A percentile compares a stretch with the other conserved stretches of the same genome.
Evolutionary conservation across 371 early-diverging fungal species (phyloP).

Genomic region (Chytridium lagenaria): DNA sequence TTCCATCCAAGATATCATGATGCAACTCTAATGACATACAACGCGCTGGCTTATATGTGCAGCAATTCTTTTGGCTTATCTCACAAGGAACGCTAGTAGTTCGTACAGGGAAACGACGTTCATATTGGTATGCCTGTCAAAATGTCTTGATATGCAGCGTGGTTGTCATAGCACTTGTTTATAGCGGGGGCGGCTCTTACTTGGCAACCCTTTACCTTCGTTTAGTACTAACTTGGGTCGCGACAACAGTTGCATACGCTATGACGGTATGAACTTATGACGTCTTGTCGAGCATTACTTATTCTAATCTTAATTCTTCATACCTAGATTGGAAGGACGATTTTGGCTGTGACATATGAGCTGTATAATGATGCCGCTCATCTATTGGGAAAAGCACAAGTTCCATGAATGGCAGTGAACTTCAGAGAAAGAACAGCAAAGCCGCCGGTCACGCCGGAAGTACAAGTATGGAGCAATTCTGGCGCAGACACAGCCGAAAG

Average conservation of each 20-base stretch:
- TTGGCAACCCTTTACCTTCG: constrained; percentile 3
- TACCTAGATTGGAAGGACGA: neutral
- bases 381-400: no score
- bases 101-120: constrained; percentile 12
- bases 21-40: constrained; percentile 8
- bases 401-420: neutral
- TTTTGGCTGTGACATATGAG: neutral
- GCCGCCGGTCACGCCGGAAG: no score
- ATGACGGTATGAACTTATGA: constrained; percentile 1
- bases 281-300: neutral
- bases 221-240: neutral
- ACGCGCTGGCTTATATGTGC: neutral
- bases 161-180: constrained; percentile 8
- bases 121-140: constrained; percentile 13
- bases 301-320: neutral
- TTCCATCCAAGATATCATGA: neutral
- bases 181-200: neutral
- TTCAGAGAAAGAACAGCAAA: neutral
- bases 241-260: neutral
- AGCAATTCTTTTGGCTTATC: constrained; percentile 6
- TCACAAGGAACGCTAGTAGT: neutral
- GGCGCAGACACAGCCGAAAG: neutral
- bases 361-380: no score
- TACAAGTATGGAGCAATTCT: neutral
- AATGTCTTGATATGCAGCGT: constrained; percentile 13